Conservation (phyloP, 2,329 filamentous ascomycete genomes). For the Dendrostoma leiphaemia region DNA sequence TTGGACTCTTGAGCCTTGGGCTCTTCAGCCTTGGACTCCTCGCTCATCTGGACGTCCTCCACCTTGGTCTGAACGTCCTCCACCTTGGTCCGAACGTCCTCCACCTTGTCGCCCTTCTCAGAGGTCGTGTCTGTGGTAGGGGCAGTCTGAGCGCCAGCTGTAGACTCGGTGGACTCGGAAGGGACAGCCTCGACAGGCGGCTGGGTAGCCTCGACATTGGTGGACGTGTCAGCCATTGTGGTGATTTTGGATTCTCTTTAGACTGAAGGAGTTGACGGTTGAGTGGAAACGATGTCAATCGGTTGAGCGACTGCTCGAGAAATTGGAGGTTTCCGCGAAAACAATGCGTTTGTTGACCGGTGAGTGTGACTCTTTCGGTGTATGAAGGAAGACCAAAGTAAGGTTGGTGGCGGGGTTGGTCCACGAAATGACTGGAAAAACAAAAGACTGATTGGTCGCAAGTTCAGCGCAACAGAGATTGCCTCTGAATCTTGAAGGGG, state of each 20-base stretch:
- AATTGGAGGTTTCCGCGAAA: too few species aligned
- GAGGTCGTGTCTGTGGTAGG: slow-evolving; percentile 25
- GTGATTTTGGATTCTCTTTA: neutral
- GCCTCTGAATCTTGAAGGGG: neutral
- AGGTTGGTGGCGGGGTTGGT: neutral
- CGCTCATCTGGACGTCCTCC: slow-evolving; percentile 25
- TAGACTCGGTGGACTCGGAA: slow-evolving; percentile 18
- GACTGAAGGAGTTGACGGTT: neutral
- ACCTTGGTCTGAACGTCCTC: slow-evolving; percentile 11
- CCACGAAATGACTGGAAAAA: neutral
- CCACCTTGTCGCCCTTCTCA: slow-evolving; percentile 16
- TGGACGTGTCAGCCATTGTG: slow-evolving; percentile 23
- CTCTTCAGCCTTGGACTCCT: slow-evolving; percentile 22
- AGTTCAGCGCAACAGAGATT: too few species aligned
- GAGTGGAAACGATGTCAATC: neutral
- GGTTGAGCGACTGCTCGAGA: too few species aligned
- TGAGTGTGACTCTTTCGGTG: neutral
- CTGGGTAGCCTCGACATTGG: slow-evolving; percentile 24
- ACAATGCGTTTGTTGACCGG: neutral
- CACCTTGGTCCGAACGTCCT: too few species aligned
- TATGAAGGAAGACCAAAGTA: neutral
- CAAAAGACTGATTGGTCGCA: too few species aligned
- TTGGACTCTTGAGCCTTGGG: slow-evolving; percentile 25
- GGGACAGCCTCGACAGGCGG: slow-evolving; percentile 15
- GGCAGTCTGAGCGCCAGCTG: slow-evolving; percentile 29